A percentile compares a stretch with the other conserved stretches of the same genome.
These are phyloP conservation scores for Gliomastix tumulicola DNA, from an alignment of 2,329 filamentous ascomycete species.

Conservation along the genomic window DNA sequence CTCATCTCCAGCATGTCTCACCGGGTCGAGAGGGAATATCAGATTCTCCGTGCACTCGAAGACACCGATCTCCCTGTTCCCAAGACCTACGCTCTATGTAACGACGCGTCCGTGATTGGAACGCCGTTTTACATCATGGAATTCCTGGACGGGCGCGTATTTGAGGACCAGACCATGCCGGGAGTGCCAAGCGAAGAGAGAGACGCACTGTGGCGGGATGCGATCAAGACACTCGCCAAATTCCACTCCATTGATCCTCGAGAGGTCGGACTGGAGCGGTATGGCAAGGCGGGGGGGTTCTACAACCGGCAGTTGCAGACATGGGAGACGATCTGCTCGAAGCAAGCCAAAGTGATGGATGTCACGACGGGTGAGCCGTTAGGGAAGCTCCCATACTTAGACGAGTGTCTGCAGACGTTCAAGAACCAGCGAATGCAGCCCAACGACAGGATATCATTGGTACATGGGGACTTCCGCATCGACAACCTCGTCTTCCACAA, in stretches of 20 bases:
- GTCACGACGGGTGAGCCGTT: constrained; percentile 69
- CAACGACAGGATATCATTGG: constrained; percentile 66
- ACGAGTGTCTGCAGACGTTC: constrained; percentile 76
- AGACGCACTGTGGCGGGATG: constrained; percentile 76
- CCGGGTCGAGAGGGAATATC: constrained; percentile 90
- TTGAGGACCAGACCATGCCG: constrained; percentile 79
- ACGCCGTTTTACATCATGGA: constrained; percentile 97
- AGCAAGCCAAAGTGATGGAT: constrained; percentile 69
- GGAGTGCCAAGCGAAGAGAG: constrained; percentile 62
- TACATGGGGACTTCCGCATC: constrained; percentile 96
- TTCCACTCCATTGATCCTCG: constrained; percentile 70
- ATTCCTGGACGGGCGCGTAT: constrained; percentile 87
- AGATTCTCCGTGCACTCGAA: constrained; percentile 77
- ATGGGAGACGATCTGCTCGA: constrained; percentile 69
- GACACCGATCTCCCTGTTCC: constrained; percentile 79
- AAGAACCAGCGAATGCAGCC: constrained; percentile 62
- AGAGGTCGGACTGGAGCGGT: constrained; percentile 60
- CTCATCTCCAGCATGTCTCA: constrained; percentile 89
- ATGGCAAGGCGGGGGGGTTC: constrained; percentile 69
- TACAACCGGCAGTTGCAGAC: constrained; percentile 82
- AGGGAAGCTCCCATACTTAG: constrained; percentile 76
- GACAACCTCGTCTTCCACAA: constrained; percentile 85
- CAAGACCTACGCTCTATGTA: constrained; percentile 73
- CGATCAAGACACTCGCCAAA: constrained; percentile 72
- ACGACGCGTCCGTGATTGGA: constrained; percentile 71